Evolutionary conservation across 441 rosid genomes (phyloP).

Genomic region (Erodium texanum): DNA sequence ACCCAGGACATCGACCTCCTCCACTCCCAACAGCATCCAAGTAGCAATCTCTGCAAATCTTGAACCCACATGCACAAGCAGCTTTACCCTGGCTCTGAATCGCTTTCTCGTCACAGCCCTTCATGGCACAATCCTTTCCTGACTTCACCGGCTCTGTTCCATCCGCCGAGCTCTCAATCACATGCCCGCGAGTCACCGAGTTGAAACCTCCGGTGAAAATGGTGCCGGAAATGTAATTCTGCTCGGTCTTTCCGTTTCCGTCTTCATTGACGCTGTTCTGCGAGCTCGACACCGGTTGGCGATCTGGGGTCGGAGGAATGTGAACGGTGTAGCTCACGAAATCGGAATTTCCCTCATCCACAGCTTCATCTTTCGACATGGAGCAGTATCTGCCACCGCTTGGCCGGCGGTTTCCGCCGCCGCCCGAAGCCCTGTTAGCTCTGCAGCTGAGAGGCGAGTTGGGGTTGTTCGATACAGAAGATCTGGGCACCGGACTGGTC

Average conservation of each 20-base stretch:
- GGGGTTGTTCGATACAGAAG: slow-evolving; percentile 48
- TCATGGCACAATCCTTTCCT: slow-evolving; percentile 46
- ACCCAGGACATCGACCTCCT: slow-evolving; percentile 65
- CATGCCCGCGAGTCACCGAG: slow-evolving; percentile 68
- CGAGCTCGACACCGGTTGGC: slow-evolving; percentile 44
- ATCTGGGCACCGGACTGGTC: slow-evolving; percentile 58
- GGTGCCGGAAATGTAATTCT: slow-evolving; percentile 52
- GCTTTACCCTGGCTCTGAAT: slow-evolving; percentile 28
- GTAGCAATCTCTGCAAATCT: slow-evolving; percentile 63
- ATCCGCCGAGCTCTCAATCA: slow-evolving; percentile 46
- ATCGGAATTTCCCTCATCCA: slow-evolving; percentile 40
- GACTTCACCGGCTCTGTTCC: slow-evolving; percentile 24
- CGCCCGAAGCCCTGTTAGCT: slow-evolving; percentile 33
- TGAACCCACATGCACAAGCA: slow-evolving; percentile 61
- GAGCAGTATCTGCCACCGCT: no score
- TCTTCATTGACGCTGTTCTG: no score
- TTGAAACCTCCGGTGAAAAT: slow-evolving; percentile 71
- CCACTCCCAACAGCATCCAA: slow-evolving; percentile 48
- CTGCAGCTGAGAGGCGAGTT: slow-evolving; percentile 49
- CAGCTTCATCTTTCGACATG: no score
- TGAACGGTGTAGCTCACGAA: slow-evolving; percentile 64
- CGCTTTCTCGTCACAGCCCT: slow-evolving; percentile 72
- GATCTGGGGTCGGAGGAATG: slow-evolving; percentile 79
- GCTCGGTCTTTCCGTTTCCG: no score
- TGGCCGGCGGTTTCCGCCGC: slow-evolving; percentile 11